phyloP scores from a whole-genome alignment of 2,329 filamentous ascomycete species.

The Fusarium dimerum region DNA sequence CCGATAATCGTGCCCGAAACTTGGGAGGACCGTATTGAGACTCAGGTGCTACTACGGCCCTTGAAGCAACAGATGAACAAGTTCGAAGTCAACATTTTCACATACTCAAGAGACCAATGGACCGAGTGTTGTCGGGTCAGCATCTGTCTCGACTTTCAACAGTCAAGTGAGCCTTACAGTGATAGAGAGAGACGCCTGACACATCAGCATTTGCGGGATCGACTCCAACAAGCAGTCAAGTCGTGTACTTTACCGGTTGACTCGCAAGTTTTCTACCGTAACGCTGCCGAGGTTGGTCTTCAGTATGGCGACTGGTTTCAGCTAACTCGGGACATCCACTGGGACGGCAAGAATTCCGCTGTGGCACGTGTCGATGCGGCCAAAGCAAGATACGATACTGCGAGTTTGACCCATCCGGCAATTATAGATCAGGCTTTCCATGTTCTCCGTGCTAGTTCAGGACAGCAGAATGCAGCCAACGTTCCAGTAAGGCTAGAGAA shows the following conservation, averaged over 20 bases:
- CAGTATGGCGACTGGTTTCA: constrained; percentile 5
- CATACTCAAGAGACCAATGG: constrained; percentile 1
- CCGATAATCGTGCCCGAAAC: not conserved
- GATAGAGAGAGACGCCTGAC: too few species aligned
- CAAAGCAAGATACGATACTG: not conserved
- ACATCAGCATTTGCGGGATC: too few species aligned
- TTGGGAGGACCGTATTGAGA: constrained; percentile 8
- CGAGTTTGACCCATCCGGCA: not conserved
- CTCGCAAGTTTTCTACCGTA: not conserved
- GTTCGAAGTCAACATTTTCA: not conserved
- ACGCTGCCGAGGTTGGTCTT: not conserved
- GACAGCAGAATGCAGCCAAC: not conserved
- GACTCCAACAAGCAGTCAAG: not conserved
- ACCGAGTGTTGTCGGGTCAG: not conserved
- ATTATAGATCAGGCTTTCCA: constrained; percentile 4
- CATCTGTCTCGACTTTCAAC: not conserved
- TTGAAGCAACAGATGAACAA: not conserved
- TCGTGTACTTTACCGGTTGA: not conserved
- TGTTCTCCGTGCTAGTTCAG: not conserved
- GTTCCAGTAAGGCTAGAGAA: not conserved
- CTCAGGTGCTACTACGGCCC: not conserved
- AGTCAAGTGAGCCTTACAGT: too few species aligned
- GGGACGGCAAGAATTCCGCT: not conserved
- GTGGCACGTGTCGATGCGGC: not conserved
- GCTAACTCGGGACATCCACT: not conserved